Conservation (phyloP, 768 basidiomycete genomes). For the Tephrocybe sp. region DNA sequence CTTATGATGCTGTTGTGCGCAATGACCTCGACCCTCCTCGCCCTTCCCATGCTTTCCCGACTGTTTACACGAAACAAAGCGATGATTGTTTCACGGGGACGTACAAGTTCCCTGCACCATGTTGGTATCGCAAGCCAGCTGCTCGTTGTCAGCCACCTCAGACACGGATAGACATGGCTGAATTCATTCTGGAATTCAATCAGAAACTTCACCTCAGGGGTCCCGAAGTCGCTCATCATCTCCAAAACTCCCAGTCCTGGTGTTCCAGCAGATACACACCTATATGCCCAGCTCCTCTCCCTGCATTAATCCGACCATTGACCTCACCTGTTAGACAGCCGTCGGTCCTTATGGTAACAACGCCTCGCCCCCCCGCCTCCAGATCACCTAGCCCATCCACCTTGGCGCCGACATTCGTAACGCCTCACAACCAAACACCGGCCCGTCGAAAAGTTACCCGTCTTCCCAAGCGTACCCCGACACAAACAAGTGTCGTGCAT, state of each 20-base stretch:
- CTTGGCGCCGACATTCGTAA: background rate
- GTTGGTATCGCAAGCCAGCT: constrained; percentile 31
- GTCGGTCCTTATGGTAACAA: constrained; percentile 1
- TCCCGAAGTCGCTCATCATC: background rate
- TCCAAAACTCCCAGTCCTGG: constrained; percentile 13
- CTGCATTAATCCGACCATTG: constrained; percentile 21
- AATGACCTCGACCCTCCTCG: constrained; percentile 6
- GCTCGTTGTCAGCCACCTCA: background rate
- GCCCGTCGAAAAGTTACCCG: constrained; percentile 20
- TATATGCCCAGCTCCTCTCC: constrained; percentile 25
- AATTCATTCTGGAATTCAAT: constrained; percentile 19
- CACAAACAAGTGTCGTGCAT: constrained; percentile 13
- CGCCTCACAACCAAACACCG: background rate
- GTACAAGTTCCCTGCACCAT: constrained; percentile 27
- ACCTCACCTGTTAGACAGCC: background rate
- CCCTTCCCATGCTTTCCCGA: constrained; percentile 28
- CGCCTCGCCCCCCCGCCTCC: constrained; percentile 4
- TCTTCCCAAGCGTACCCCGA: constrained; percentile 26
- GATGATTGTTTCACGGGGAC: constrained; percentile 13
- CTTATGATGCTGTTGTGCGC: background rate
- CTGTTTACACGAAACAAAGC: constrained; percentile 6
- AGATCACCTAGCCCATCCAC: constrained; percentile 8
- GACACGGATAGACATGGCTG: constrained; percentile 23
- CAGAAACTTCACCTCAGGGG: constrained; percentile 24
- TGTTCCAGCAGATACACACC: constrained; percentile 23